Base-by-base conservation (phyloP, 306 rosid species). In the Boehmeria nivea region DNA sequence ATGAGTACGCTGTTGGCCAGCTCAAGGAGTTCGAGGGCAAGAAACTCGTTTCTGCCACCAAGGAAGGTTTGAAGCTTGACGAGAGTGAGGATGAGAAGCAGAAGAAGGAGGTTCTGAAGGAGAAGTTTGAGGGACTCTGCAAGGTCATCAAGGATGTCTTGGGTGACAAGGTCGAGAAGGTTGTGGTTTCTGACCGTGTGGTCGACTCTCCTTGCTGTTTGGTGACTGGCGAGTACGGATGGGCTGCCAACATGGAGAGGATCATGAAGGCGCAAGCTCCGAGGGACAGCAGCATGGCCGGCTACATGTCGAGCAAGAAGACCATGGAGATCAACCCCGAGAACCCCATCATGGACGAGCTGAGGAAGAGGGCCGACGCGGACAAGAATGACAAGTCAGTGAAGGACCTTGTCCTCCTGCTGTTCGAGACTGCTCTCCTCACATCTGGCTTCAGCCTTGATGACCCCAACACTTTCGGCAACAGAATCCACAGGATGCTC, bases 191-290 rank as follows among this genome's bases (percentile, higher is more conserved):
- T 17, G 97, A 89, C 75, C 95, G 95, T 26, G 97, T 89, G 3
- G 97, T 89, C 0, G 95, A 89, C 22, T 86, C 97, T 13, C 95
- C 97, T 0, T 89, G 97, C 84, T 89, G 97, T 81, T 61, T 89
- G 3, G 97, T 89, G 21, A 89, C 97, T 0, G 97, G 97, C 0
- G 97, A 89, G 52, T 89, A 89, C 13, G 95, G 97, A 0, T 89
- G 97, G 97, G 85, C 97, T 0, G 97, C 97, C 1, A 89, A 89
- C n/a, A n/a, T n/a, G n/a, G n/a, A n/a, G n/a, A n/a, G n/a, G n/a
- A n/a, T n/a, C n/a, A n/a, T n/a, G n/a, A 89, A 89, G 42, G 97
- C 97, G 0, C 97, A 89, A 49, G 97, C 97, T 13, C 55, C 85
- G 72, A 83, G 95, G 72, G 97, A 89, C 61, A 89, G 51, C 74